Evolutionary conservation across 2,329 filamentous ascomycete genomes (phyloP), one percentile per base, ranked within the genome.

Genomic region (Alternaria brassicicola): DNA sequence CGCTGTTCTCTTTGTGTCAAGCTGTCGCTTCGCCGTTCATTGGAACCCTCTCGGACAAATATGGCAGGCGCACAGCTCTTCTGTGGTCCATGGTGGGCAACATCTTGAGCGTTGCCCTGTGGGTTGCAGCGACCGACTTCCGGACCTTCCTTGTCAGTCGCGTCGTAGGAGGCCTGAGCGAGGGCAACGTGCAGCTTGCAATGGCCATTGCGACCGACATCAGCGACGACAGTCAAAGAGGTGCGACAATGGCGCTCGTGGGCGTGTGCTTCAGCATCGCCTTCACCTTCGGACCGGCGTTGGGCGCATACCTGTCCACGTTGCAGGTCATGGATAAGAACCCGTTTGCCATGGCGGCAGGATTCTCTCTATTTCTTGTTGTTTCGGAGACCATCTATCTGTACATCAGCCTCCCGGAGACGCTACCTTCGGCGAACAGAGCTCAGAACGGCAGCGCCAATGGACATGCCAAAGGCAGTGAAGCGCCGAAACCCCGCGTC

Each of bases 121-220:
- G 95, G 95, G 92, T 97, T 8, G 86, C 89, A 42, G 95, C 95
- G 1, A 90, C 91, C 52, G 94, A 98, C 79, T 99, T 99, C 80
- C 88, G 93, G 39, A 98, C 94, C 2, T 99, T 99, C 74, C 84
- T 99, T 28, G 91, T 93, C n/a, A 96, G 92, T 68, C 88, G 95
- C 49, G 81, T 99, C 2, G 91, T 99, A 1, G 95, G 95, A 23
- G 95, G 95, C 0, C 79, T 99, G 64, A 97, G 93, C 55, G 95
- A 99, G 80, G 95, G 95, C 62, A 99, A 99, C 69, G 91, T 99
- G 3, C 95, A 99, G 81, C 84, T 99, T 13, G 94, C 95, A 4
- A 95, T 94, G 63, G 94, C 95, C 39, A 98, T 99, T 76, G 95
- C 95, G 17, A 95, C 94, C 36, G 95, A 99, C 76, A 93, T 99